A percentile compares a stretch with the other conserved stretches of the same genome.
Evolutionary conservation across 140 eudicot genomes (phyloP).

Genomic region (Cichorium intybus): DNA sequence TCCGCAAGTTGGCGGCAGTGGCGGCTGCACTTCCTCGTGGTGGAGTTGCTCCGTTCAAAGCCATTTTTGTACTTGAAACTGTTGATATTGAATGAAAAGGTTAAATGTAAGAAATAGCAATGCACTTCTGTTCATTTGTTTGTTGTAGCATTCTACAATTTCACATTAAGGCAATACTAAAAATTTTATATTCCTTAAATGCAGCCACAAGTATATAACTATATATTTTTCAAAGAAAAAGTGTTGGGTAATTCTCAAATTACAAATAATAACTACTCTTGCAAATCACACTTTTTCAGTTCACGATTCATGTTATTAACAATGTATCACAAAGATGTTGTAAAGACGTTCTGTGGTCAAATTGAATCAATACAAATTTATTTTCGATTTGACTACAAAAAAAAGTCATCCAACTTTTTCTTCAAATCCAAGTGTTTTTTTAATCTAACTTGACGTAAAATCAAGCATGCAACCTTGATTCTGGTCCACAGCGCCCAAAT

Average conservation of each 20-base stretch:
- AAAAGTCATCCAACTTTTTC: too few species aligned
- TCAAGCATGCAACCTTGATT: neutral
- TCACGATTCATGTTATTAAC: constrained; percentile 7
- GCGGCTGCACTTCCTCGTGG: constrained; percentile 58
- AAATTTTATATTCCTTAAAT: neutral
- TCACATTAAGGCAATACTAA: constrained; percentile 1
- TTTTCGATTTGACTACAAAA: too few species aligned
- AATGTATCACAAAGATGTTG: too few species aligned
- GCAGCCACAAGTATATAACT: too few species aligned
- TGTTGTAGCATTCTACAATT: too few species aligned
- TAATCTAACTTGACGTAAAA: neutral
- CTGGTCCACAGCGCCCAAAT: neutral
- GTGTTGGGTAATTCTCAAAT: neutral
- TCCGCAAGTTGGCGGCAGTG: constrained; percentile 48
- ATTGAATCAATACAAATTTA: too few species aligned
- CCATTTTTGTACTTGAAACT: constrained; percentile 28
- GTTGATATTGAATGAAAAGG: neutral
- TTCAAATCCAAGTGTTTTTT: too few species aligned
- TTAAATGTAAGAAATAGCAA: neutral
- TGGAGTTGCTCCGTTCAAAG: constrained; percentile 50
- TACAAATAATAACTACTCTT: neutral
- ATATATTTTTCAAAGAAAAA: too few species aligned
- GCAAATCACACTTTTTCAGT: neutral
- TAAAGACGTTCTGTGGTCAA: too few species aligned
- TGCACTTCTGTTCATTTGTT: too few species aligned